Evolutionary conservation across 2,329 filamentous ascomycete species (phyloP), one percentile per base, ranked within the genome.

Genomic region (Sporothrix inflata): DNA sequence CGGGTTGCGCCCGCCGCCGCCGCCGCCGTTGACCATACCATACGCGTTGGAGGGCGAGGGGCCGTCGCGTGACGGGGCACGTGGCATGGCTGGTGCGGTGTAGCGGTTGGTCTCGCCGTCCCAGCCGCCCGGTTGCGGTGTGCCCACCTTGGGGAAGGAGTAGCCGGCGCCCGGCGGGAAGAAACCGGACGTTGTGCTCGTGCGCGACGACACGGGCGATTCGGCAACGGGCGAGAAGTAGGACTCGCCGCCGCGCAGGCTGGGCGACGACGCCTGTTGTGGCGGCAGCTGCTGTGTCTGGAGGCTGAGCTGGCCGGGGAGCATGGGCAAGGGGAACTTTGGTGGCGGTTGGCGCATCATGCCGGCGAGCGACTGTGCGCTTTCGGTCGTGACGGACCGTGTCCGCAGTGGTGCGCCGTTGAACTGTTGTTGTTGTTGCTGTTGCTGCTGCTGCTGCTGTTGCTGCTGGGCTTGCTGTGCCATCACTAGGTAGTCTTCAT

Each of bases 221-320:
- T 98, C 94, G 45, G 87, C 88, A 1, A 91, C 87, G 0, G 96
- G 96, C 0, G 95, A 98, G 81, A 99, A 99, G 82, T 98, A 98
- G 3, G 94, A 98, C 73, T 94, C 93, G n/a, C 85, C 88, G 47
- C 84, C 85, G 69, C 88, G 86, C 24, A 88, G 84, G 34, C 85
- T 84, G 1, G 93, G 91, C 16, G 92, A 93, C 69, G 82, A 81
- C 67, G 85, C 81, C 61, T 83, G 79, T 21, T 78, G 77, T 21
- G 78, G 75, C 9, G 75, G 75, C 66, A 81, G 75, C 74, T 86
- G 83, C 0, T 67, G 65, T 21, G 88, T 90, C 77, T 95, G 92
- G 34, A 98, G 82, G 74, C 89, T 94, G 60, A 97, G 86, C 53
- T 88, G 81, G 1, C 81, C 80, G 1, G 87, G 84, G 0, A 85